Conservation (phyloP, 164 flowering plant genomes). For the Echeveria elegans region DNA sequence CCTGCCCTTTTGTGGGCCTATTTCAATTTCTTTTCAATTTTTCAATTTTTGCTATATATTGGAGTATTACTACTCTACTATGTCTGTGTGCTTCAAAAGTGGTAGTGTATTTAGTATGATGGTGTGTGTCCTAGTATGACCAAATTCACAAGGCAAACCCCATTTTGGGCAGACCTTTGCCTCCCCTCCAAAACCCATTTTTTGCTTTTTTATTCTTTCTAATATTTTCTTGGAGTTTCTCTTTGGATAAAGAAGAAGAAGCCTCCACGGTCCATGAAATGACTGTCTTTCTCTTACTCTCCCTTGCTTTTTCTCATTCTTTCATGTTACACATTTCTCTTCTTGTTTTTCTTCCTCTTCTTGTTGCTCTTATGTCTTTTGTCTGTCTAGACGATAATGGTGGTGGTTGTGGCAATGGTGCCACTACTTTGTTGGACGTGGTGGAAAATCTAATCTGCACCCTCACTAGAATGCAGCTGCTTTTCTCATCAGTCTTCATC, state of each 20-base stretch:
- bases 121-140: not conserved
- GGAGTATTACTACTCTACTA: too few relatives aligned
- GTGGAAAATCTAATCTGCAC: not conserved
- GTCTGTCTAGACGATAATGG: not conserved
- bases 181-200: not conserved
- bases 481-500: not conserved
- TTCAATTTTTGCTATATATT: not conserved
- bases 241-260: not conserved
- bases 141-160: not conserved
- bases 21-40: not conserved
- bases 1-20: not conserved
- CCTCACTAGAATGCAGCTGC: not conserved
- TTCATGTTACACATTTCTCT: constrained; percentile 4
- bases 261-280: not conserved
- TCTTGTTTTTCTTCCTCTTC: not conserved
- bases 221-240: not conserved
- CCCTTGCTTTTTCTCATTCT: not conserved
- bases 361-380: not conserved
- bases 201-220: not conserved
- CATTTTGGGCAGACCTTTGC: not conserved
- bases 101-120: not conserved
- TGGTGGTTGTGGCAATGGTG: not conserved
- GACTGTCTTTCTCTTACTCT: not conserved
- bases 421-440: not conserved
- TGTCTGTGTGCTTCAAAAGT: not conserved